Evolutionary conservation across 75 land plant species (phyloP).

Genomic region (Sequoia sempervirens): DNA sequence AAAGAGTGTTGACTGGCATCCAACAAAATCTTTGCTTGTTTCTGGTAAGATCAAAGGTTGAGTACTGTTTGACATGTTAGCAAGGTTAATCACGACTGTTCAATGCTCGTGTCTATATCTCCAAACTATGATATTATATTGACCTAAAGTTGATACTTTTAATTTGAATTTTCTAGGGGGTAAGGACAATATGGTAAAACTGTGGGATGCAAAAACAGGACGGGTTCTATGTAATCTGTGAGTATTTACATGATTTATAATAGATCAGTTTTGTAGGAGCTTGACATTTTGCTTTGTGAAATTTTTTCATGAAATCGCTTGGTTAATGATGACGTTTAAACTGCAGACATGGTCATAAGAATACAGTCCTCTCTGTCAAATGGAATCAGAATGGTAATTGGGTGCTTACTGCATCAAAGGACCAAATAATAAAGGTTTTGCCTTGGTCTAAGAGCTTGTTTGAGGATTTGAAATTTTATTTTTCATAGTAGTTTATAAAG

Average conservation of each 20-base stretch:
- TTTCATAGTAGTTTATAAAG: not conserved
- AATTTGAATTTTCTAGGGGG: constrained; percentile 52
- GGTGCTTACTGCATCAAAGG: constrained; percentile 93
- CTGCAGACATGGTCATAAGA: constrained; percentile 98
- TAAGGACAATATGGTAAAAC: constrained; percentile 91
- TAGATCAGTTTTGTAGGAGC: not conserved
- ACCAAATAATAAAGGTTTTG: constrained; percentile 93
- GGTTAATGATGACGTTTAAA: constrained; percentile 1
- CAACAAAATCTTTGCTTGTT: constrained; percentile 86
- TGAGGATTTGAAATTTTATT: not conserved
- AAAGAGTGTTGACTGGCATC: constrained; percentile 99
- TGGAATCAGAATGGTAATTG: constrained; percentile 99
- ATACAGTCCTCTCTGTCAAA: constrained; percentile 81
- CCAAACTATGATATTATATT: not conserved
- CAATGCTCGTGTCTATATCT: not conserved
- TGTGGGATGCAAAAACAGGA: constrained; percentile 98
- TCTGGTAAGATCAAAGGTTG: constrained; percentile 49
- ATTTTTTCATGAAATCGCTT: not conserved
- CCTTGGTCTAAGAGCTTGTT: not conserved
- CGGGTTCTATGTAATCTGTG: constrained; percentile 90
- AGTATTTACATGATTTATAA: constrained; percentile 13
- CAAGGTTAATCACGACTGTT: not conserved
- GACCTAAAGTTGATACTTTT: not conserved
- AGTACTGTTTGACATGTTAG: not conserved
- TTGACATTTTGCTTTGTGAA: not conserved